Evolutionary conservation across 257 asterid genomes (phyloP).

Genomic region (Nicotiana undulata): DNA sequence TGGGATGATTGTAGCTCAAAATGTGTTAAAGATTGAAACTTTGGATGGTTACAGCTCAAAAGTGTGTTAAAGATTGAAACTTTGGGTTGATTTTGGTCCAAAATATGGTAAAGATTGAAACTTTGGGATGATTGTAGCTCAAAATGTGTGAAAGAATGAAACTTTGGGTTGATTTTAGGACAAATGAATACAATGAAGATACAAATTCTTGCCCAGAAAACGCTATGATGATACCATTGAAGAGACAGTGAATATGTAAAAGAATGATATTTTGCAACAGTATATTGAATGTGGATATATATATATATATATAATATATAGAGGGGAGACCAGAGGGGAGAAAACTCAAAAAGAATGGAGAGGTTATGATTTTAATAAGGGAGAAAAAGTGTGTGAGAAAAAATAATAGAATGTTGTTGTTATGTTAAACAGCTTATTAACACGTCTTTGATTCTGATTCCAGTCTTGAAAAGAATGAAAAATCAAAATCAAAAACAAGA

Average conservation of each 20-base stretch:
- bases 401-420: background rate
- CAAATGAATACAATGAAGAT: too few relatives aligned
- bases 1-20: background rate
- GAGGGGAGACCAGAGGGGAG: background rate
- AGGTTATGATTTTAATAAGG: background rate
- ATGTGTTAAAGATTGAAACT: background rate
- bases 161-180: background rate
- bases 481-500: conserved; percentile 15
- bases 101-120: background rate
- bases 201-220: background rate
- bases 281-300: background rate
- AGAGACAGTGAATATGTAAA: background rate
- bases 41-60: background rate
- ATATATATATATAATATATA: background rate
- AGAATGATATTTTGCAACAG: background rate
- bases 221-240: background rate
- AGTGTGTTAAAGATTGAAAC: background rate
- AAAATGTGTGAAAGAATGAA: background rate
- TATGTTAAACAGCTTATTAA: conserved; percentile 27
- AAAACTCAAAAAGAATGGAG: background rate
- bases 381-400: conserved; percentile 3
- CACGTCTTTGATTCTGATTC: conserved; percentile 43
- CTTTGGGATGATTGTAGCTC: background rate
- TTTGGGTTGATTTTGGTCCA: background rate
- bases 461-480: conserved; percentile 9